Conservation (phyloP, 2,329 filamentous ascomycete species). For the Rugonectria rugulosa region DNA sequence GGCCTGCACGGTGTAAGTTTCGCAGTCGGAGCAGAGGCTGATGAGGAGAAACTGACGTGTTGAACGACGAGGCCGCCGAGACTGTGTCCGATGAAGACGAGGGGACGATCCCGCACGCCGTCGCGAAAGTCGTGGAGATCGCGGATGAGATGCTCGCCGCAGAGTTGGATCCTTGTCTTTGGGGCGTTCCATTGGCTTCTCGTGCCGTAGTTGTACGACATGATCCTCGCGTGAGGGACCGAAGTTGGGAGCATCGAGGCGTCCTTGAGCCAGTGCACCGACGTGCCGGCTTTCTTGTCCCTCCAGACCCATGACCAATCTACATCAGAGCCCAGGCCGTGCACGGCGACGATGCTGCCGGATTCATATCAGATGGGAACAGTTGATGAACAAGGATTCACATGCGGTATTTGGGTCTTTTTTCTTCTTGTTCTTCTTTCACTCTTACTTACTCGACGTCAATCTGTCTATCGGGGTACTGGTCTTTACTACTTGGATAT, state of each 20-base stretch:
- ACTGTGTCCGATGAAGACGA: slow-evolving; percentile 33
- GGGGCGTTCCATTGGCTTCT: slow-evolving; percentile 28
- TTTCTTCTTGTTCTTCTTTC: too few relatives aligned
- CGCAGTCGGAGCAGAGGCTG: too few relatives aligned
- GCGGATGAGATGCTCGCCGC: slow-evolving; percentile 29
- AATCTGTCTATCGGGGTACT: neutral
- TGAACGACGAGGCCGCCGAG: slow-evolving; percentile 30
- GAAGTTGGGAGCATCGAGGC: slow-evolving; percentile 21
- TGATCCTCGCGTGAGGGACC: slow-evolving; percentile 18
- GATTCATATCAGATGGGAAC: neutral
- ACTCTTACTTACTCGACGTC: neutral
- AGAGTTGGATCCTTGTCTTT: slow-evolving; percentile 27
- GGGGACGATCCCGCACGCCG: slow-evolving; percentile 10
- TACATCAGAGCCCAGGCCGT: slow-evolving; percentile 31
- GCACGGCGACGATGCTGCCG: slow-evolving; percentile 31
- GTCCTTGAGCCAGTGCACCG: slow-evolving; percentile 30
- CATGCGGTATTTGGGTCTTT: too few relatives aligned
- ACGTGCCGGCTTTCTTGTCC: slow-evolving; percentile 3
- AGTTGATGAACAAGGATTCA: neutral
- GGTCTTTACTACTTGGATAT: neutral
- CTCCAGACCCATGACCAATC: slow-evolving; percentile 34
- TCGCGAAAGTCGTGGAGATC: slow-evolving; percentile 18
- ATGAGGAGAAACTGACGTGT: slow-evolving; percentile 18
- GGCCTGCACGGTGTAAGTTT: too few relatives aligned
- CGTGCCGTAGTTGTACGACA: slow-evolving; percentile 32